Percentiles rank a stretch among this genome's conserved stretches.
These are phyloP conservation scores for Talaromyces sp. DNA, from an alignment of 2,329 filamentous ascomycete species.

Conservation along the genomic window DNA sequence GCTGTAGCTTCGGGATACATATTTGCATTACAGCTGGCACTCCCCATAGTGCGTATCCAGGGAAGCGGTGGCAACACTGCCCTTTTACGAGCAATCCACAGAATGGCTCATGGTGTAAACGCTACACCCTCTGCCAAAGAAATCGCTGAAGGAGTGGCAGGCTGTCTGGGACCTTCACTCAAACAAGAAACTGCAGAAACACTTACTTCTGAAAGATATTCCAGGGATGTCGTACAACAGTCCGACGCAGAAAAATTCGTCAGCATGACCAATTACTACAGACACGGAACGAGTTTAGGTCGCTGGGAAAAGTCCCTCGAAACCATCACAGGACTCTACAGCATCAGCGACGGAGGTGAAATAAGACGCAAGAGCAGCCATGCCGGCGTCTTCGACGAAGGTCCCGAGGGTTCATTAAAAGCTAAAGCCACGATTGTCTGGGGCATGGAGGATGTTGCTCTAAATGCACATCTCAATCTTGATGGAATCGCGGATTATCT, in stretches of 20 bases:
- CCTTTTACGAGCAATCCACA: slow-evolving; percentile 46
- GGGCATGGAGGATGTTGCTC: slow-evolving; percentile 52
- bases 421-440: slow-evolving; percentile 54
- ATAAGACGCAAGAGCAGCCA: slow-evolving; percentile 36
- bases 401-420: slow-evolving; percentile 46
- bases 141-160: slow-evolving; percentile 50
- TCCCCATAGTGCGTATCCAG: slow-evolving; percentile 42
- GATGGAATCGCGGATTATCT: slow-evolving; percentile 55
- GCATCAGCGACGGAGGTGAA: slow-evolving; percentile 36
- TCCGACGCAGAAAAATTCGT: slow-evolving; percentile 48
- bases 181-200: slow-evolving; percentile 42
- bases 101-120: slow-evolving; percentile 33
- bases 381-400: slow-evolving; percentile 44
- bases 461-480: slow-evolving; percentile 49
- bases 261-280: slow-evolving; percentile 54
- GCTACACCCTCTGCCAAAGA: slow-evolving; percentile 33
- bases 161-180: slow-evolving; percentile 50
- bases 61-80: slow-evolving; percentile 51
- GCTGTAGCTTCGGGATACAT: slow-evolving; percentile 52
- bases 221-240: slow-evolving; percentile 36
- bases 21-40: slow-evolving; percentile 53
- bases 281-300: slow-evolving; percentile 45
- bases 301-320: slow-evolving; percentile 54
- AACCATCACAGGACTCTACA: slow-evolving; percentile 47
- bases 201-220: slow-evolving; percentile 36